A percentile compares a stretch with the other conserved stretches of the same genome.
These are phyloP conservation scores for Pistacia vera DNA, from an alignment of 345 rosid species.

Conservation along the genomic window DNA sequence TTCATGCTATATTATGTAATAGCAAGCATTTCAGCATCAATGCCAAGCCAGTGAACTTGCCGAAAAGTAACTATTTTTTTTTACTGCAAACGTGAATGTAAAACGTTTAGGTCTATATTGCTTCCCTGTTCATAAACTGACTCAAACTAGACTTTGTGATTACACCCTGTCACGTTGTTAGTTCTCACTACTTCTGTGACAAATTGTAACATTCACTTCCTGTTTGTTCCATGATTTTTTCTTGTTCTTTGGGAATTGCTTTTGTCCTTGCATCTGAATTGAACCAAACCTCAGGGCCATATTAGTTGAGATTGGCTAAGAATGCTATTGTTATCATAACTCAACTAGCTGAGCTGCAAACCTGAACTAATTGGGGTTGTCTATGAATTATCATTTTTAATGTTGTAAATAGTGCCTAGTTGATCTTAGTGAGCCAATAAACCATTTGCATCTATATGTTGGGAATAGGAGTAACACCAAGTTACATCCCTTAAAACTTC, in stretches of 20 bases:
- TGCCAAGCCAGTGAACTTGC: constrained; percentile 88
- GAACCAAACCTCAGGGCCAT: background rate
- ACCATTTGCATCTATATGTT: background rate
- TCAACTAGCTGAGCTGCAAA: background rate
- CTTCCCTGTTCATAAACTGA: background rate
- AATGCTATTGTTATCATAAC: background rate
- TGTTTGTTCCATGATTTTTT: background rate
- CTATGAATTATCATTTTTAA: background rate
- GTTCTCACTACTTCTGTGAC: background rate
- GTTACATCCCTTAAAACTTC: background rate
- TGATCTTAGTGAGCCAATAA: background rate
- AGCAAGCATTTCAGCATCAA: constrained; percentile 62
- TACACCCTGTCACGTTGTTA: background rate
- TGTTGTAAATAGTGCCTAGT: background rate
- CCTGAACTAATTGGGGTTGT: background rate
- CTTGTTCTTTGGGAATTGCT: background rate
- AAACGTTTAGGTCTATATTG: background rate
- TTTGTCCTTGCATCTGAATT: background rate
- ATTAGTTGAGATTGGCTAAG: background rate
- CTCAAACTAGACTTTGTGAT: background rate
- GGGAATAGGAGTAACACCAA: background rate
- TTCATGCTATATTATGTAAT: constrained; percentile 80
- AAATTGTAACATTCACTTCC: background rate
- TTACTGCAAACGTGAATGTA: background rate
- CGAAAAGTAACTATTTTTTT: constrained; percentile 53